Evolutionary conservation across 768 basidiomycete genomes (phyloP).

Genomic region (Tubosaeta brunneosetosa): DNA sequence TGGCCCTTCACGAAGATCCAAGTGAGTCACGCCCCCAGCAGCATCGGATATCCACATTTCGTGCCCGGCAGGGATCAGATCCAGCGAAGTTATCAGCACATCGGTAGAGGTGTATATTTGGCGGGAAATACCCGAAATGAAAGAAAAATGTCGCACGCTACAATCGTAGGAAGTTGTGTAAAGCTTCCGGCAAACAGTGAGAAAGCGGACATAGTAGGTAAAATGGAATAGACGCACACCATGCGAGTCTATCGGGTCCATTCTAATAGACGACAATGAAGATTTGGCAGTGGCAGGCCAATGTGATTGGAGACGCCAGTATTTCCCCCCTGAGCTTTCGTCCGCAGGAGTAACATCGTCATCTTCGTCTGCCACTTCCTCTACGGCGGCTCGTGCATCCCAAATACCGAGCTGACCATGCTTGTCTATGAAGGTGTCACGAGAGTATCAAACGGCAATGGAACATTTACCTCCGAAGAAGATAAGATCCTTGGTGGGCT

Average conservation of each 20-base stretch:
- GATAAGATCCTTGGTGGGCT: slow-evolving; percentile 73
- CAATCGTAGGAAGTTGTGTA: slow-evolving; percentile 83
- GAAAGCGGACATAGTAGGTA: background rate
- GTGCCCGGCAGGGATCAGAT: slow-evolving; percentile 59
- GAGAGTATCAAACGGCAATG: background rate
- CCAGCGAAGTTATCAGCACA: slow-evolving; percentile 65
- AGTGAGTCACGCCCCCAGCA: slow-evolving; percentile 64
- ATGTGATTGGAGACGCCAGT: slow-evolving; percentile 76
- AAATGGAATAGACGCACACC: slow-evolving; percentile 42
- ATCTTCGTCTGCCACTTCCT: slow-evolving; percentile 66
- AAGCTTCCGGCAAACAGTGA: slow-evolving; percentile 41
- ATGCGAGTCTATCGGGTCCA: slow-evolving; percentile 72
- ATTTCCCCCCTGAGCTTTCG: slow-evolving; percentile 62
- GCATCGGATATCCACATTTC: slow-evolving; percentile 86
- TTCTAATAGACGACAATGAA: slow-evolving; percentile 72
- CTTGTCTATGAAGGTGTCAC: slow-evolving; percentile 53
- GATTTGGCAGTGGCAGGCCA: slow-evolving; percentile 82
- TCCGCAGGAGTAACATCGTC: slow-evolving; percentile 37
- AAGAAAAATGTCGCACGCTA: slow-evolving; percentile 68
- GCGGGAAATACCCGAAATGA: slow-evolving; percentile 64
- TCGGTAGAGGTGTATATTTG: slow-evolving; percentile 61
- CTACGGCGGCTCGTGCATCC: slow-evolving; percentile 71
- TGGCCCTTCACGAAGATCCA: slow-evolving; percentile 64
- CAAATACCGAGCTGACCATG: slow-evolving; percentile 81
- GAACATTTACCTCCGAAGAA: slow-evolving; percentile 68